Evolutionary conservation across 2,329 filamentous ascomycete genomes (phyloP), one percentile per base, ranked within the genome.

Genomic region (Gaeumannomyces sp.): DNA sequence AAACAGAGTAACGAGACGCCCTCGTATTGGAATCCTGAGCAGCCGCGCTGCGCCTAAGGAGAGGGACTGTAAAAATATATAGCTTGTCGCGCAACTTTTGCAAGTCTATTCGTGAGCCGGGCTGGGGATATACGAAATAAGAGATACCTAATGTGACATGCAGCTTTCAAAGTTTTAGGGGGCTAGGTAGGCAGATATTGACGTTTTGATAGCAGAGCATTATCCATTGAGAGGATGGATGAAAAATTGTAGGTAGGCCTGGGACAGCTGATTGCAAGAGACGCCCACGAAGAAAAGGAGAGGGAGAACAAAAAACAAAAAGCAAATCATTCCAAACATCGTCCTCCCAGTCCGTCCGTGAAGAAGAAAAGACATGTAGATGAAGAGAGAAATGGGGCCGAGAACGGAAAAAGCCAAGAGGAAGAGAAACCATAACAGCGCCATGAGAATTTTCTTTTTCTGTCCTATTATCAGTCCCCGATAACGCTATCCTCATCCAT

Each of bases 401-500:
- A n/a, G 60, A 53, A 35, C 8, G 53, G 29, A 62, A 4, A 38
- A 22, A 14, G 25, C 35, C 38, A 56, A 45, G 64, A 57, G 25
- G 59, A 25, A 67, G 38, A 38, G 31, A 58, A 38, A 33, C n/a
- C 60, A n/a, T 14, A 45, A 29, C 16, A 61, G 33, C 60, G 60
- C 13, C 45, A n/a, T 53, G 45, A 53, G 45, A n/a, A 6, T n/a
- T 53, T 53, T 53, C 16, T 53, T 53, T 45, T 61, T 16, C 45
- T 45, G 19, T 22, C 62, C 62, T 65, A 7, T 22, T 38, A 66
- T 75, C 72, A 83, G 67, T 83, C 80, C 27, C 80, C 80, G 57
- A 82, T 70, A 67, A 81, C 73, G 66, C 76, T 76, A 64, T 81
- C 78, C 66, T 73, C 76, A 62, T 78, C 78, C 66, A 78, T 74